These are phyloP conservation scores for Acidomyces sp. DNA, from an alignment of 495 filamentous ascomycete species.

Conservation along the genomic window DNA sequence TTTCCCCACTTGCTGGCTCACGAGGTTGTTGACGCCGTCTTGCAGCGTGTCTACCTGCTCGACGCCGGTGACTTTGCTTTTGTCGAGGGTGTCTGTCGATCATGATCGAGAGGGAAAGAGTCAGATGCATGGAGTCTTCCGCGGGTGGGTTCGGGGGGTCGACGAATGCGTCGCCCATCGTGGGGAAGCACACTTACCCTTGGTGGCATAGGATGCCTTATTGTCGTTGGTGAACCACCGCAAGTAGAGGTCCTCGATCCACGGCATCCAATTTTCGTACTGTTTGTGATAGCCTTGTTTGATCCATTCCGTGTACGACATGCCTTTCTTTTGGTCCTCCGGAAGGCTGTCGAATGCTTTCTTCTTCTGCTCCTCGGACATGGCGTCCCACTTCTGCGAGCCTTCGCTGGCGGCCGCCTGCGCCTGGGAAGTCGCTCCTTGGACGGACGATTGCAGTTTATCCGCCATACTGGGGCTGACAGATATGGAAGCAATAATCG, in stretches of 20 bases:
- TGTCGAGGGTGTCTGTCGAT: constrained; percentile 44
- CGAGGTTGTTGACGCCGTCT: constrained; percentile 45
- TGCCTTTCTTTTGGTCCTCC: constrained; percentile 17
- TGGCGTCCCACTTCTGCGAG: constrained; percentile 18
- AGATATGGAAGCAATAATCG: no score
- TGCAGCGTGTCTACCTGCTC: constrained; percentile 50
- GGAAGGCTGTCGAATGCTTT: constrained; percentile 18
- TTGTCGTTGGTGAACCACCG: constrained; percentile 61
- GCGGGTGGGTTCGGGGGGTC: no score
- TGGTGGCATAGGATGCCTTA: constrained; percentile 51
- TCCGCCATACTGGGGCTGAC: no score
- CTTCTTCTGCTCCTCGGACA: constrained; percentile 22
- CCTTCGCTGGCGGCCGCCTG: constrained; percentile 11
- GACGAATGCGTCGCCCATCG: no score
- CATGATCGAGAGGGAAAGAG: not conserved
- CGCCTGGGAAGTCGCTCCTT: constrained; percentile 10
- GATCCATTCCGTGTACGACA: constrained; percentile 36
- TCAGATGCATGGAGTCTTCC: no score
- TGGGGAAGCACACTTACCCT: constrained; percentile 33
- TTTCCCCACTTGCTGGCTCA: constrained; percentile 48
- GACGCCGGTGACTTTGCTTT: constrained; percentile 51
- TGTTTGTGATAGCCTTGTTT: constrained; percentile 48
- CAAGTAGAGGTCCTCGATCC: constrained; percentile 60
- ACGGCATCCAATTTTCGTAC: constrained; percentile 62
- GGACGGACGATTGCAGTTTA: constrained; percentile 7